Evolutionary conservation across 208 protist genomes (phyloP).

Genomic region (Kentomonas sorsogonicus): DNA sequence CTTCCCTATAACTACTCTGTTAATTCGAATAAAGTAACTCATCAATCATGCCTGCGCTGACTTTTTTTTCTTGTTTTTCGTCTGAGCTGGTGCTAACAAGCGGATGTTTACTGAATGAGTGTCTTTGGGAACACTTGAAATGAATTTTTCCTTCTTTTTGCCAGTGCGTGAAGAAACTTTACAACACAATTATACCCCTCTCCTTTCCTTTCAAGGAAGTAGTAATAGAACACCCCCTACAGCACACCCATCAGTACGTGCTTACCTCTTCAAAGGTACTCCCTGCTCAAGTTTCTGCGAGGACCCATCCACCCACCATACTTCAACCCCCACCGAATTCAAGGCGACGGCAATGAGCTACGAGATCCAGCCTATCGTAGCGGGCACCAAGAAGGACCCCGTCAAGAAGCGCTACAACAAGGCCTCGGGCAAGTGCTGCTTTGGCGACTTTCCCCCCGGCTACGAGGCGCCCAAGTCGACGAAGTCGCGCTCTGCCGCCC

Average conservation of each 20-base stretch:
- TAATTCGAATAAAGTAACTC: neutral
- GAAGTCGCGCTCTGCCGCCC: slow-evolving; percentile 1
- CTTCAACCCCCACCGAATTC: neutral
- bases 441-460: slow-evolving; percentile 69
- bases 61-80: slow-evolving; percentile 12
- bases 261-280: no score
- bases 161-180: neutral
- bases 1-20: neutral
- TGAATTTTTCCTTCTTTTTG: slow-evolving; percentile 3
- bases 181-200: neutral
- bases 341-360: slow-evolving; percentile 56
- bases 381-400: slow-evolving; percentile 86
- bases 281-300: no score
- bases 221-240: no score
- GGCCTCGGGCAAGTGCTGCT: slow-evolving; percentile 72
- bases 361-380: slow-evolving; percentile 84
- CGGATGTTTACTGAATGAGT: no score
- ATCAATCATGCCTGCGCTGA: neutral
- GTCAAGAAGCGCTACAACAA: slow-evolving; percentile 71
- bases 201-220: no score
- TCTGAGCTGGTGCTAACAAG: neutral
- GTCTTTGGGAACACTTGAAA: neutral
- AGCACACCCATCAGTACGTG: no score
- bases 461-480: slow-evolving; percentile 39
- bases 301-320: no score